Percentiles rank a stretch among this genome's conserved stretches.
These are phyloP conservation scores for Akanthomyces dipterigenus DNA, from an alignment of 2,329 filamentous ascomycete genomes.

Conservation along the genomic window DNA sequence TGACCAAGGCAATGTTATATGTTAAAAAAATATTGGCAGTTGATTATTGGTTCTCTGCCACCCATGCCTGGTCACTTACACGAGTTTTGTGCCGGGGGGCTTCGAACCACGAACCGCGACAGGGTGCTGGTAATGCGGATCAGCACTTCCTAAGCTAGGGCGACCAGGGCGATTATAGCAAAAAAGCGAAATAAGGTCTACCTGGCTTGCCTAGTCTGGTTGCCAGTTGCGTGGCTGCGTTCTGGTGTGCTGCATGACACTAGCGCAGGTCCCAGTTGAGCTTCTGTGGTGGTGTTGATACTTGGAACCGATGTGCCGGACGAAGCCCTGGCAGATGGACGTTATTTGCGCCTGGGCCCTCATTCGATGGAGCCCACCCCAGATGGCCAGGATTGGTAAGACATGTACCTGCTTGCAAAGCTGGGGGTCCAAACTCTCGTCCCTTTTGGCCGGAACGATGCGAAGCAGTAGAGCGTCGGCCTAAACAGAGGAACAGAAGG, in stretches of 20 bases:
- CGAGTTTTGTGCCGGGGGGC: not conserved
- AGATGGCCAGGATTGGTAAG: slow-evolving; percentile 1
- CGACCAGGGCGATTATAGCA: not conserved
- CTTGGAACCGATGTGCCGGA: slow-evolving; percentile 7
- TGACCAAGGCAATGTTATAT: too few species aligned
- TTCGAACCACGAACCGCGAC: not conserved
- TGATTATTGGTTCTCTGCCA: too few species aligned
- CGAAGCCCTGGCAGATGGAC: not conserved
- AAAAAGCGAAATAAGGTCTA: not conserved
- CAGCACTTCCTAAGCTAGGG: not conserved
- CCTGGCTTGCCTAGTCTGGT: not conserved
- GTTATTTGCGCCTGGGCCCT: slow-evolving; percentile 5
- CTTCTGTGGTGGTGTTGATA: not conserved
- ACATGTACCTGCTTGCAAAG: not conserved
- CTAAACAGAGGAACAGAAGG: not conserved
- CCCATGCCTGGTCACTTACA: not conserved
- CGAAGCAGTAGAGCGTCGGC: not conserved
- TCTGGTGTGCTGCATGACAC: not conserved
- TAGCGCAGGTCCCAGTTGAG: slow-evolving; percentile 11
- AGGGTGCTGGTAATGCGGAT: not conserved
- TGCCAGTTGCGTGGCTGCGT: not conserved
- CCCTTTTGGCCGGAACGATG: not conserved
- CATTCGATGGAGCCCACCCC: not conserved
- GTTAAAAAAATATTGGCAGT: not conserved
- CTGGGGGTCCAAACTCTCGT: not conserved